A percentile compares a stretch with the other conserved stretches of the same genome.
Conservation (phyloP, 2,329 filamentous ascomycete species). For the Phyllosticta citrichinensis region DNA sequence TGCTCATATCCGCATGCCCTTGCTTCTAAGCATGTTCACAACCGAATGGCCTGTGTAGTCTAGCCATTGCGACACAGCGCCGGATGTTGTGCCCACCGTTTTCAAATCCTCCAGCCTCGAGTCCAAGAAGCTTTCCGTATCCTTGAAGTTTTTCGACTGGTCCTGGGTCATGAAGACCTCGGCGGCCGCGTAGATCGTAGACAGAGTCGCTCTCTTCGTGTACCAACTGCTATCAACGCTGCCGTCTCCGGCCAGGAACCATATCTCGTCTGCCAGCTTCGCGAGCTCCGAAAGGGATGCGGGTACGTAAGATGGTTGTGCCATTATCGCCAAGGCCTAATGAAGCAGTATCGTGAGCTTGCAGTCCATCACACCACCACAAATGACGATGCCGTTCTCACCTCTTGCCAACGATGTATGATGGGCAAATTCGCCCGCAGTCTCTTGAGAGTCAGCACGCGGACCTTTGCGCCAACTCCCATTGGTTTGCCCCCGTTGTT, state of each 20-base stretch:
- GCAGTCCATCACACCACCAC: background rate
- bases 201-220: slow-evolving; percentile 54
- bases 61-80: slow-evolving; percentile 64
- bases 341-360: slow-evolving; percentile 11
- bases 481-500: slow-evolving; percentile 23
- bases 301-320: slow-evolving; percentile 67
- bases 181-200: slow-evolving; percentile 57
- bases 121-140: slow-evolving; percentile 72
- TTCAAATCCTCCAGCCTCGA: slow-evolving; percentile 62
- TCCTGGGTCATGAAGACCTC: slow-evolving; percentile 96
- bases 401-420: slow-evolving; percentile 77
- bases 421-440: slow-evolving; percentile 64
- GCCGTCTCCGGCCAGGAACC: slow-evolving; percentile 72
- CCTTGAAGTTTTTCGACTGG: slow-evolving; percentile 57
- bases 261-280: slow-evolving; percentile 81
- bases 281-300: slow-evolving; percentile 70
- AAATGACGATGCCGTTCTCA: slow-evolving; percentile 30
- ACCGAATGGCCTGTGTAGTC: slow-evolving; percentile 69
- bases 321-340: slow-evolving; percentile 83
- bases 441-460: slow-evolving; percentile 63
- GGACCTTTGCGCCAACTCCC: slow-evolving; percentile 54
- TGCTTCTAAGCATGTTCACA: slow-evolving; percentile 77
- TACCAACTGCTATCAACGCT: slow-evolving; percentile 87
- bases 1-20: slow-evolving; percentile 64
- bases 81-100: slow-evolving; percentile 51